Conservation (phyloP, 73 alveolate genomes). For the Paramecium octaurelia region DNA sequence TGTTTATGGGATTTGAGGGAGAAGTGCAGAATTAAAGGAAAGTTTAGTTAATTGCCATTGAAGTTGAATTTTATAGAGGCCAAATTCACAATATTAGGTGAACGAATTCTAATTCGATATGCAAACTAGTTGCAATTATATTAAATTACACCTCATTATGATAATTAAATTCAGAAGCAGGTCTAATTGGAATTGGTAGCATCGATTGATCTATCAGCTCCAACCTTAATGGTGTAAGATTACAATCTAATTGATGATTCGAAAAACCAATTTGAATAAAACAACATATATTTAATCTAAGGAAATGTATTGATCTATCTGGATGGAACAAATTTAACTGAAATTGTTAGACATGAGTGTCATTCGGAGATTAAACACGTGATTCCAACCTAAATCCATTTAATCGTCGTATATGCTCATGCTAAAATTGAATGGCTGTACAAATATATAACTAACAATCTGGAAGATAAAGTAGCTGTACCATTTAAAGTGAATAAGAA, state of each 20-base stretch:
- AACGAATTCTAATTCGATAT: slow-evolving; percentile 7
- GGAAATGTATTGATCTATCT: slow-evolving; percentile 39
- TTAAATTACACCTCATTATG: slow-evolving; percentile 45
- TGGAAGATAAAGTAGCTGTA: slow-evolving; percentile 34
- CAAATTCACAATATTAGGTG: slow-evolving; percentile 29
- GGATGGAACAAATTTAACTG: slow-evolving; percentile 52
- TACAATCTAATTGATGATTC: neutral
- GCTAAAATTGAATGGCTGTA: slow-evolving; percentile 55
- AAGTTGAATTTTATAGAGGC: slow-evolving; percentile 50
- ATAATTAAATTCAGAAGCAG: neutral
- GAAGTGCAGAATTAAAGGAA: slow-evolving; percentile 62
- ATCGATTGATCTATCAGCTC: neutral
- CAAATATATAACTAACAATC: slow-evolving; percentile 8
- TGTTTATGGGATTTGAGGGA: slow-evolving; percentile 74
- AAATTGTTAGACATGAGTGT: slow-evolving; percentile 45
- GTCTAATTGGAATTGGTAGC: slow-evolving; percentile 20
- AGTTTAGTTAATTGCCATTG: slow-evolving; percentile 3
- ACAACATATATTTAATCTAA: slow-evolving; percentile 27
- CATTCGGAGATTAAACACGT: neutral
- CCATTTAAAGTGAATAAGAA: slow-evolving; percentile 55
- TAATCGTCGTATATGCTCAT: slow-evolving; percentile 16
- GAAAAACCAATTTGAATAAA: neutral
- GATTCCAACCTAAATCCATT: slow-evolving; percentile 42
- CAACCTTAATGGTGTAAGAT: neutral
- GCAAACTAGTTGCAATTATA: slow-evolving; percentile 14